Conservation (phyloP, 176 grass and related monocot species). For the Cocos nucifera region DNA sequence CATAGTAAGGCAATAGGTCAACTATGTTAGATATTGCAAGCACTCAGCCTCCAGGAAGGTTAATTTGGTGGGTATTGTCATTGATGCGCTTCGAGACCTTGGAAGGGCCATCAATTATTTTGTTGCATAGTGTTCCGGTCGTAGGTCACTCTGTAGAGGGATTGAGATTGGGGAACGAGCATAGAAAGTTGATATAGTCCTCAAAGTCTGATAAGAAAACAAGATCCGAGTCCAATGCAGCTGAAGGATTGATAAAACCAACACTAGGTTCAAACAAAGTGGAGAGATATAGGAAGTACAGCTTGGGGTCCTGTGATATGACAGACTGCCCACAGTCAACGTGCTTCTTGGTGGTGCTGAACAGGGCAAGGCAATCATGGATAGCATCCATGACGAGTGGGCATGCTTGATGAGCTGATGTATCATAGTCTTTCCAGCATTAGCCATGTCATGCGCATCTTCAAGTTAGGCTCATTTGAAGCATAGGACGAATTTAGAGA, state of each 20-base stretch:
- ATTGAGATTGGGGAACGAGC: conserved; percentile 27
- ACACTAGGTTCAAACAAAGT: conserved; percentile 48
- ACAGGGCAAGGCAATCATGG: conserved; percentile 38
- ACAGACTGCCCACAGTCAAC: conserved; percentile 12
- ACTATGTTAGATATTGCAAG: too few relatives aligned
- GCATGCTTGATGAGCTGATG: conserved; percentile 31
- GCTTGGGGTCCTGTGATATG: conserved; percentile 25
- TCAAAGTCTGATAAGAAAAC: conserved; percentile 35
- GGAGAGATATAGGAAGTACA: conserved; percentile 10
- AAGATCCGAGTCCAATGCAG: conserved; percentile 31
- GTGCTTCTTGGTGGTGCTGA: conserved; percentile 29
- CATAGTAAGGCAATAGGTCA: too few relatives aligned
- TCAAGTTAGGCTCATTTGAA: too few relatives aligned
- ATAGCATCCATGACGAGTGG: conserved; percentile 31
- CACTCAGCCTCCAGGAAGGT: too few relatives aligned
- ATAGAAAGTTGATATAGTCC: conserved; percentile 48
- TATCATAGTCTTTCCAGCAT: too few relatives aligned
- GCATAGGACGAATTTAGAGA: too few relatives aligned
- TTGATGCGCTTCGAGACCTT: too few relatives aligned
- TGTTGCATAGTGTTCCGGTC: conserved; percentile 22
- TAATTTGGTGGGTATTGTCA: too few relatives aligned
- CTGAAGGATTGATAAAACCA: conserved; percentile 33
- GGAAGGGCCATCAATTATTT: not conserved
- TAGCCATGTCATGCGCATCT: too few relatives aligned
- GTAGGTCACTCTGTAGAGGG: conserved; percentile 1